Evolutionary conservation across 139 green algal species (phyloP), one percentile per base, ranked within the genome.

Genomic region (Nannochloris sp.): DNA sequence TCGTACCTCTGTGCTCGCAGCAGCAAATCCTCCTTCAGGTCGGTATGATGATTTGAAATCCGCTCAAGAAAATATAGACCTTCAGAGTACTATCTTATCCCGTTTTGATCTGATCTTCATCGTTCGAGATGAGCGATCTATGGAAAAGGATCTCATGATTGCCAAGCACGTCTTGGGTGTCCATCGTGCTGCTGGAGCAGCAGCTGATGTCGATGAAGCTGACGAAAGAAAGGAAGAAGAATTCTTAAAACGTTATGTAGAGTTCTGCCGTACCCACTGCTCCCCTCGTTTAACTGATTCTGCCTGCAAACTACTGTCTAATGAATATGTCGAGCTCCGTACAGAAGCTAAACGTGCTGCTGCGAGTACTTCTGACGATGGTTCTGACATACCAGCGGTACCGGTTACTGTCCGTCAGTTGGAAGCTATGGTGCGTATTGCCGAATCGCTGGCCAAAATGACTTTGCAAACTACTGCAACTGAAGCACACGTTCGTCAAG

Each of bases 61-160:
- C 4, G 84, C 89, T 0, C 73, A 83, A 61, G 93, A 99, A 61
- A 99, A 99, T 81, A 98, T 99, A 55, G 94, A 99, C 74, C 80
- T 99, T 55, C 92, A 98, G 83, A 95, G 82, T 6, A 99, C 94
- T 78, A 98, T 99, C 64, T 74, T 99, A 60, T 97, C 90, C 9
- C 89, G 94, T 48, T 99, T 99, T 73, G 94, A 99, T 80, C 80
- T 99, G 60, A 98, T 99, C 78, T 99, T 99, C 86, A 97, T 99
- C 60, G 94, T 99, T 42, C 92, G 93, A 74, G 93, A 98, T 71
- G 81, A 88, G 55, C 76, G 87, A 10, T 74, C 71, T 23, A 70
- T 76, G 56, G 81, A 81, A 15, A 64, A 74, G 6, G 91, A 96
- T 73, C 70, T 76, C 44, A 63, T 70, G 60, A 96, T 97, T 54